Conservation (phyloP, 176 grass and related monocot genomes). For the Lolium rigidum region DNA sequence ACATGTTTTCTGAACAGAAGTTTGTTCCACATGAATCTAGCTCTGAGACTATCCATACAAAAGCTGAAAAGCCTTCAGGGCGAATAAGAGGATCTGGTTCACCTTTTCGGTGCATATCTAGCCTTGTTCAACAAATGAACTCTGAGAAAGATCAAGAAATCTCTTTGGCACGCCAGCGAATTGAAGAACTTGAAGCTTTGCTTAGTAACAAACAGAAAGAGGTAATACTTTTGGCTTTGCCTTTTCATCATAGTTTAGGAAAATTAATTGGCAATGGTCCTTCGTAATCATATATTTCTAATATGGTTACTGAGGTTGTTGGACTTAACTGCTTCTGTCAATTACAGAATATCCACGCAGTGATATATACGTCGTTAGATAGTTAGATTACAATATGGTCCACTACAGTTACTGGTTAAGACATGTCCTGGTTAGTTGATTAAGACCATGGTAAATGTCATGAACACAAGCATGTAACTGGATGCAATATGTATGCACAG, state of each 20-base stretch:
- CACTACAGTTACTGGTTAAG: not conserved
- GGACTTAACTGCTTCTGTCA: not conserved
- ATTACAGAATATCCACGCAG: not conserved
- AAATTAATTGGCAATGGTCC: not conserved
- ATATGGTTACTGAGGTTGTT: not conserved
- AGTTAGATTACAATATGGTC: not conserved
- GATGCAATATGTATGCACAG: not conserved
- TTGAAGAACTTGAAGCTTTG: conserved; percentile 83
- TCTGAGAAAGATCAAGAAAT: conserved; percentile 89
- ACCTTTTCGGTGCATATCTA: conserved; percentile 87
- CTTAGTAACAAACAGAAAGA: conserved; percentile 79
- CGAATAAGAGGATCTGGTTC: conserved; percentile 68
- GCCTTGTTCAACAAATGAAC: conserved; percentile 76
- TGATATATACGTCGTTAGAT: not conserved
- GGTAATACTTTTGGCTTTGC: conserved; percentile 45
- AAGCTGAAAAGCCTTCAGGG: conserved; percentile 60
- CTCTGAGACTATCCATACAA: conserved; percentile 50
- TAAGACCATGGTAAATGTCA: not conserved
- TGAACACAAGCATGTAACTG: not conserved
- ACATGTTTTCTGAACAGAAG: conserved; percentile 57
- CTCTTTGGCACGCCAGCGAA: conserved; percentile 51
- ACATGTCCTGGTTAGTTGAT: not conserved
- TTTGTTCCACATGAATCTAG: conserved; percentile 42
- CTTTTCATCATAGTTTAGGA: conserved; percentile 10
- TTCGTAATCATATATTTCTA: not conserved